phyloP scores from a whole-genome alignment of 2,329 filamentous ascomycete genomes.

The Lachnellula hyalina region DNA sequence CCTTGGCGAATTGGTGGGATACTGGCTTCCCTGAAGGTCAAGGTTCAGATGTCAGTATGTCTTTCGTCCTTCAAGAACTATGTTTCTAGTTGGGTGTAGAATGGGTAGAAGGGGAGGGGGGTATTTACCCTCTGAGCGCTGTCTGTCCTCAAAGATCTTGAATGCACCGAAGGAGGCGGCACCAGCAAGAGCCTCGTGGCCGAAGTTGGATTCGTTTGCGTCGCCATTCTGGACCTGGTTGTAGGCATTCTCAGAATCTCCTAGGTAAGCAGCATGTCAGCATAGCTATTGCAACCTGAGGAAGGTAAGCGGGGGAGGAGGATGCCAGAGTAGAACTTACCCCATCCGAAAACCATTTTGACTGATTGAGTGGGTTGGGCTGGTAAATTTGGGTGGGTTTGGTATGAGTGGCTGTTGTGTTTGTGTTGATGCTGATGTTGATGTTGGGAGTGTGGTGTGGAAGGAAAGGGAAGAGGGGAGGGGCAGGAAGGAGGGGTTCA shows the following conservation, averaged over 20 bases:
- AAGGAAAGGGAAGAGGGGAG: not conserved
- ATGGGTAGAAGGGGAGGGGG: no score
- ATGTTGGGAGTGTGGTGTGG: not conserved
- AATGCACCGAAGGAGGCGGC: slow-evolving; percentile 75
- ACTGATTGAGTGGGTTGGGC: slow-evolving; percentile 11
- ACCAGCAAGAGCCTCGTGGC: slow-evolving; percentile 70
- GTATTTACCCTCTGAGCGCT: slow-evolving; percentile 59
- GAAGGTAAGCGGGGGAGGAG: not conserved
- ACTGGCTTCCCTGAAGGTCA: slow-evolving; percentile 56
- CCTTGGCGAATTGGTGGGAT: slow-evolving; percentile 71
- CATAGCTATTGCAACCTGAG: not conserved
- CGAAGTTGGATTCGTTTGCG: slow-evolving; percentile 49
- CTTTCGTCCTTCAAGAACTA: not conserved
- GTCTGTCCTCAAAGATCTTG: slow-evolving; percentile 72
- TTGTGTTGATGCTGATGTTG: not conserved
- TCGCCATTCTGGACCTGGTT: slow-evolving; percentile 41
- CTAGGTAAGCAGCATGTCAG: slow-evolving; percentile 23
- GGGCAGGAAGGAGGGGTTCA: slow-evolving; percentile 10
- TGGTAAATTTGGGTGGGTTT: slow-evolving; percentile 1
- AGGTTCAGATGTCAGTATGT: not conserved
- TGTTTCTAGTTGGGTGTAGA: not conserved
- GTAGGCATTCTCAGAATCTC: slow-evolving; percentile 39
- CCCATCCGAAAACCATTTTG: slow-evolving; percentile 28
- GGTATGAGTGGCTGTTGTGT: not conserved
- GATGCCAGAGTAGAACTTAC: slow-evolving; percentile 11